Evolutionary conservation across 441 rosid genomes (phyloP), one percentile per base, ranked within the genome.

Genomic region (Adansonia gregorii): DNA sequence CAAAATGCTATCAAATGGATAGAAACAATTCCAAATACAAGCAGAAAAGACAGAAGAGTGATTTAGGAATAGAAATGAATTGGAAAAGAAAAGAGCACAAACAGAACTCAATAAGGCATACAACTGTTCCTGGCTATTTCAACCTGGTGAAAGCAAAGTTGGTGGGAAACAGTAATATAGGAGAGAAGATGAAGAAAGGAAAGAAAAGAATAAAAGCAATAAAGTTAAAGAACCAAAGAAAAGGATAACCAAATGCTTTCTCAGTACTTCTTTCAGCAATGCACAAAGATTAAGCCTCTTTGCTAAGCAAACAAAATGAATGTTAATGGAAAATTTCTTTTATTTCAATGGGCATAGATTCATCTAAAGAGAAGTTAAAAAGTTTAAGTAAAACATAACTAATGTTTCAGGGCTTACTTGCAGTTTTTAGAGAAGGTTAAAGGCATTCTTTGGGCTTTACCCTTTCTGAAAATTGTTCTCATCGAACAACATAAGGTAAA

Each of bases 361-460:
- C 15, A 4, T 19, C 54, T 67, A 17, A 43, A 45, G 0, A 43
- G 54, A 67, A 66, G 46, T 64, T 15, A 64, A 15, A 22, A 24
- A 15, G 71, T 19, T 17, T 67, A 43, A 66, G 51, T n/a, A 66
- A 43, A 41, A 17, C 71, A 9, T 43, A 67, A 17, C 46, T 8
- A 41, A 19, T 43, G 71, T 43, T 19, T 17, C 15, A 1, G 15
- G 54, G 15, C 24, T 66, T 43, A 66, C 4, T 43, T 41, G 27
- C 12, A 17, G 11, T 41, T n/a, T 66, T 45, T 27, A 45, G 15
- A 45, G 45, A 19, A 10, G 17, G 17, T 46, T 46, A 67, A 48
- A 66, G 55, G 35, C 46, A 67, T 0, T 46, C 27, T 46, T 67
- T 46, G 72, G 72, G 39, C 10, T 46, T 67, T 67, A 67, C 24